Evolutionary conservation across 306 rosid species (phyloP), one percentile per base, ranked within the genome.

Genomic region (Inga oerstediana): DNA sequence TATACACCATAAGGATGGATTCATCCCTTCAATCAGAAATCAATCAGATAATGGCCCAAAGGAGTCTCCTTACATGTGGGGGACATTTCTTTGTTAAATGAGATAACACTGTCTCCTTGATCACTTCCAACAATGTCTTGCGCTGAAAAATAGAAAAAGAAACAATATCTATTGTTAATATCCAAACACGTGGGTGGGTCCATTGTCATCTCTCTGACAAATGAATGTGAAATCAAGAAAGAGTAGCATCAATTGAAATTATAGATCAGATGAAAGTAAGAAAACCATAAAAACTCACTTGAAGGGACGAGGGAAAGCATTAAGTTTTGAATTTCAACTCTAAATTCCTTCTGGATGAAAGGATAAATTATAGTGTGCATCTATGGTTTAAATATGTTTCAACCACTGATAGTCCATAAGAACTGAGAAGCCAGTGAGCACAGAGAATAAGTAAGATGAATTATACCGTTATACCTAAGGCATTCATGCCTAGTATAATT

Each of bases 51-150:
- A 30, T 77, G 61, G 62, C 51, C 62, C 81, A 52, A 32, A 78
- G 83, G 51, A 80, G 62, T 19, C 49, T 89, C 80, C 94, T 90
- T 89, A 95, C 98, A 78, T 95, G 95, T 22, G 97, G 98, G 4
- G 98, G 96, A 84, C 96, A 92, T 85, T 95, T 90, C 80, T 85
- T 95, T 1, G 97, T 92, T 49, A 95, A 89, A 86, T 95, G 95
- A 52, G 96, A 91, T 86, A 93, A 88, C 48, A 95, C 94, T 7
- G 99, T 95, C 88, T 95, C 99, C 91, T 93, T 95, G 81, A 95
- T 89, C 83, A 95, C 97, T 89, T 93, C 97, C 91, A 95, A 76
- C 82, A 95, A 77, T 65, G 91, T 70, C 83, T 95, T 95, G 78
- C 98, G 98, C 99, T 95, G 93, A 70, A 62, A 62, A 12, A 62